Evolutionary conservation across 2,329 filamentous ascomycete species (phyloP).

Genomic region (Dothideomycetidae sp.): DNA sequence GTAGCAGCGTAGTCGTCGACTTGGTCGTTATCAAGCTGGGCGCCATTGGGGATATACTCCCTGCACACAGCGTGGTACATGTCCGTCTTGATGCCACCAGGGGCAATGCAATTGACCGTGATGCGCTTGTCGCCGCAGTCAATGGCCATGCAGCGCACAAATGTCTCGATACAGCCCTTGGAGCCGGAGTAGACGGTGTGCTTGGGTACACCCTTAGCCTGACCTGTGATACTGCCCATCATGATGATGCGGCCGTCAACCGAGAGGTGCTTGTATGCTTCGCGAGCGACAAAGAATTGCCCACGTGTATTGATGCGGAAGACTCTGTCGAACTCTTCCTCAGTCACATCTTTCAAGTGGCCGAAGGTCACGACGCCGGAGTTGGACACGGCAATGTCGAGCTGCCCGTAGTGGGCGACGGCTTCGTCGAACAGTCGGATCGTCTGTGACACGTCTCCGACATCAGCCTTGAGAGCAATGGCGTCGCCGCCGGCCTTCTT

Average conservation of each 20-base stretch:
- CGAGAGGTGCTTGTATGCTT: slow-evolving; percentile 40
- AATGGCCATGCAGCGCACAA: slow-evolving; percentile 40
- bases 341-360: slow-evolving; percentile 39
- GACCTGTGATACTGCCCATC: slow-evolving; percentile 43
- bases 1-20: slow-evolving; percentile 48
- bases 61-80: slow-evolving; percentile 50
- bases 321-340: slow-evolving; percentile 44
- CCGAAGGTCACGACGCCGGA: slow-evolving; percentile 43
- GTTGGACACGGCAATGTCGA: slow-evolving; percentile 59
- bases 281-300: slow-evolving; percentile 48
- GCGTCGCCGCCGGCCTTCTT: slow-evolving; percentile 49
- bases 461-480: slow-evolving; percentile 52
- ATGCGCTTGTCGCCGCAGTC: slow-evolving; percentile 41
- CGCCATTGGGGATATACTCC: slow-evolving; percentile 47
- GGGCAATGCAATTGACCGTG: slow-evolving; percentile 47
- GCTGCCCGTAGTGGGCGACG: slow-evolving; percentile 47
- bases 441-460: slow-evolving; percentile 50
- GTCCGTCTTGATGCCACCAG: slow-evolving; percentile 42
- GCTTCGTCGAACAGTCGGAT: slow-evolving; percentile 49
- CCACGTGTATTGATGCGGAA: slow-evolving; percentile 49
- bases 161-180: slow-evolving; percentile 42
- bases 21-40: slow-evolving; percentile 41
- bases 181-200: slow-evolving; percentile 40
- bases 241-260: slow-evolving; percentile 39
- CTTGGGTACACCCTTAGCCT: slow-evolving; percentile 42